Evolutionary conservation across 495 filamentous ascomycete genomes (phyloP).

Genomic region (Gamarada debralockiae): DNA sequence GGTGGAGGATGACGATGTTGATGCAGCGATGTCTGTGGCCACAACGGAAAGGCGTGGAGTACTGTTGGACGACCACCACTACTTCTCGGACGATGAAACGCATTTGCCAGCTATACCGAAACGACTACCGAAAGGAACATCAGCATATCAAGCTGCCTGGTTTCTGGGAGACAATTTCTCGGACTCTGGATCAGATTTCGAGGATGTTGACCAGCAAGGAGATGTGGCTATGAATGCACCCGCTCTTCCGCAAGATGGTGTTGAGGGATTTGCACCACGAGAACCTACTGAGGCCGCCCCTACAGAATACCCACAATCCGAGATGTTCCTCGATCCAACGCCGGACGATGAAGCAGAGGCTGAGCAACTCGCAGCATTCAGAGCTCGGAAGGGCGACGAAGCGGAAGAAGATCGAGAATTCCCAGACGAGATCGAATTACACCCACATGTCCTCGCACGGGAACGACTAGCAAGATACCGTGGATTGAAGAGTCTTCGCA

Average conservation of each 20-base stretch:
- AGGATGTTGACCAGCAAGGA: constrained; percentile 57
- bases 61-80: constrained; percentile 93
- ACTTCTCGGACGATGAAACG: constrained; percentile 91
- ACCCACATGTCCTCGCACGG: constrained; percentile 77
- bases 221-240: constrained; percentile 45
- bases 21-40: constrained; percentile 45
- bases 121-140: constrained; percentile 84
- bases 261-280: constrained; percentile 64
- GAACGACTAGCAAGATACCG: constrained; percentile 83
- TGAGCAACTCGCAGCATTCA: constrained; percentile 71
- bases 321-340: constrained; percentile 83
- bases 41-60: constrained; percentile 66
- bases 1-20: constrained; percentile 58
- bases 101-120: constrained; percentile 59
- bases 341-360: constrained; percentile 78
- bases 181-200: constrained; percentile 80
- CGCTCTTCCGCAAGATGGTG: constrained; percentile 63
- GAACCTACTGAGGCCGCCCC: constrained; percentile 74
- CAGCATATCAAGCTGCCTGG: constrained; percentile 91
- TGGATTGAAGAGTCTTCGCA: constrained; percentile 84
- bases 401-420: constrained; percentile 89
- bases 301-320: constrained; percentile 85
- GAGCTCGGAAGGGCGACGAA: constrained; percentile 69
- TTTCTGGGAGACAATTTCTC: constrained; percentile 70
- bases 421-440: constrained; percentile 94